Base-by-base conservation (phyloP, 768 basidiomycete genomes). In the Termitomyces sp. region DNA sequence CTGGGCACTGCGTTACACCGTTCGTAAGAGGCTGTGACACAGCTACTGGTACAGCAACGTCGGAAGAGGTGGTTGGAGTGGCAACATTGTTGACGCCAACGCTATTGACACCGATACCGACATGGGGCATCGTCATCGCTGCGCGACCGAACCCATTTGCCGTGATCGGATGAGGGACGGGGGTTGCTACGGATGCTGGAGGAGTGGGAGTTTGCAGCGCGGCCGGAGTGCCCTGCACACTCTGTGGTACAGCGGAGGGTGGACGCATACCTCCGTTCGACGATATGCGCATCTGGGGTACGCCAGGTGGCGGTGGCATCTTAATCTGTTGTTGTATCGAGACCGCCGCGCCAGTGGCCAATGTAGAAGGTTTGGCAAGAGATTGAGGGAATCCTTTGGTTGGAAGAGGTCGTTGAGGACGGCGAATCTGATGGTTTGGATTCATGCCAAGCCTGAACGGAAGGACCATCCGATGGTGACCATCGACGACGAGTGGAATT, bases 311-410 rank as follows among this genome's bases (percentile, higher is more conserved):
- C 0, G 85, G 79, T 1, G 82, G 82, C 72, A 87, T 77, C 64
- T 82, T 80, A 73, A 85, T 85, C 63, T 82, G 82, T 12, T 83
- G 76, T 44, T 79, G 78, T 62, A 85, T 74, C 1, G 86, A 74
- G n/a, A 87, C 75, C 0, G 85, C 78, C 0, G 80, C 75, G 6
- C 78, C 83, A 54, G 73, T 77, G 7, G 66, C 46, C 11, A 63
- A 52, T 4, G 56, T 57, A 3, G 58, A 36, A n/a, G 54, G 33
- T 20, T 54, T 58, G 31, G 36, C 46, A 16, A 42, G 55, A 38
- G 53, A 50, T 33, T 54, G 60, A 20, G 57, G 51, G 25, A 56
- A 56, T 15, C 54, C 53, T 50, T 54, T 63, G 18, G 55, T 57
- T 4, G 53, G 52, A 2, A 39, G 52, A 51, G 41, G 67, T 60